A percentile compares a stretch with the other conserved stretches of the same genome.
phyloP scores from a whole-genome alignment of 805 yeast genomes.

The Lipomyces sp. region DNA sequence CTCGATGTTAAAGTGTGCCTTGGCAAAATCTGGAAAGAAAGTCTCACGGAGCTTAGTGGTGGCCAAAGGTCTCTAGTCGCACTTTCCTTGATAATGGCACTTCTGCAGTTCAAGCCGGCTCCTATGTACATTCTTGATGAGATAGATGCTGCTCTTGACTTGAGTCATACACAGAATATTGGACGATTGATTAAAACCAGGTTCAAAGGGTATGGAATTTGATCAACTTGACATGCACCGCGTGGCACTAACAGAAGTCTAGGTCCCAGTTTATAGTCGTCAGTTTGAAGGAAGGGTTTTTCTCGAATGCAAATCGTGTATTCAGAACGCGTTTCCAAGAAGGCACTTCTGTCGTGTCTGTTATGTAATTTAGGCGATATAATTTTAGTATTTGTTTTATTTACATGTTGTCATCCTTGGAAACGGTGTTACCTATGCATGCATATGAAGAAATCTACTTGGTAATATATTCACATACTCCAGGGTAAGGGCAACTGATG shows the following conservation, averaged over 20 bases:
- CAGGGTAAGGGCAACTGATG: neutral
- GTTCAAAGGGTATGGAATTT: constrained; percentile 67
- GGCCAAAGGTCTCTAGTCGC: constrained; percentile 95
- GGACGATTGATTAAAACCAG: constrained; percentile 95
- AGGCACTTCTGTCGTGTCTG: constrained; percentile 84
- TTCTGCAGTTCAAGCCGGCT: constrained; percentile 94
- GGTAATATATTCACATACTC: neutral
- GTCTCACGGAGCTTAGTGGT: constrained; percentile 92
- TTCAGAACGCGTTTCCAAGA: constrained; percentile 94
- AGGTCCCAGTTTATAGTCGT: constrained; percentile 92
- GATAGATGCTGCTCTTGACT: constrained; percentile 97
- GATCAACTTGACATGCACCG: constrained; percentile 1
- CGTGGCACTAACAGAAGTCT: neutral
- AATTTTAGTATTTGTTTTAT: neutral
- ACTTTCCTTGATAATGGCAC: constrained; percentile 85
- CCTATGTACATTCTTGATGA: constrained; percentile 98
- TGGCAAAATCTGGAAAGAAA: constrained; percentile 94
- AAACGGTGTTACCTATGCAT: too few relatives aligned
- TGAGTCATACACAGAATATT: constrained; percentile 95
- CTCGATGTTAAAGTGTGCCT: constrained; percentile 86
- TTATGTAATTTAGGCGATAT: constrained; percentile 19
- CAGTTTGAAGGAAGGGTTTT: constrained; percentile 97
- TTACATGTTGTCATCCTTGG: neutral
- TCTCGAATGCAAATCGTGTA: constrained; percentile 92
- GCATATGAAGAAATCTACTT: too few relatives aligned